Percentiles rank a stretch among this genome's conserved stretches.
Conservation (phyloP, 2,329 filamentous ascomycete species). For the Aspergillus spinulosporus region DNA sequence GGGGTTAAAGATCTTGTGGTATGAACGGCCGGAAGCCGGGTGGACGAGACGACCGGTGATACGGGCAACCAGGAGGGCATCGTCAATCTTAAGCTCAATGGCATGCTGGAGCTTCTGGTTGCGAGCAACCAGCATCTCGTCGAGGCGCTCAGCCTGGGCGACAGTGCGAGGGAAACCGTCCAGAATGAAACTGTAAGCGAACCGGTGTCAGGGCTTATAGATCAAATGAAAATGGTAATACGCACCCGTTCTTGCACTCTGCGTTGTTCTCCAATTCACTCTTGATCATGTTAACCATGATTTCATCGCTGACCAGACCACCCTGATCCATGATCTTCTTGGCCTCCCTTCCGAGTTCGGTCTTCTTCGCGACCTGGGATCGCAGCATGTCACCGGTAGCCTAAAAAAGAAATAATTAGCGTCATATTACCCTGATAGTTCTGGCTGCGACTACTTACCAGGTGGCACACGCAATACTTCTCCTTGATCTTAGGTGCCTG, state of each 20-base stretch:
- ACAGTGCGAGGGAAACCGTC: conserved; percentile 98
- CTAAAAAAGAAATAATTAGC: conserved; percentile 47
- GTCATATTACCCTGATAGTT: background rate
- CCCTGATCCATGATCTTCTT: conserved; percentile 99
- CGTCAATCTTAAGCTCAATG: conserved; percentile 95
- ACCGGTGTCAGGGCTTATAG: conserved; percentile 13
- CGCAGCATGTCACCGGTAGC: conserved; percentile 99
- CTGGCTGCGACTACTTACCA: conserved; percentile 60
- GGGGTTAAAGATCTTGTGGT: conserved; percentile 99
- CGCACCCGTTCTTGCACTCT: conserved; percentile 95
- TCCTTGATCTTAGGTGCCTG: conserved; percentile 98
- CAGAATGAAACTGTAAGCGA: conserved; percentile 85
- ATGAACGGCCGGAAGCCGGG: conserved; percentile 91
- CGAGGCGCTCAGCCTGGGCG: conserved; percentile 89
- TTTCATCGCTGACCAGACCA: conserved; percentile 95
- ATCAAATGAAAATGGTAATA: conserved; percentile 22
- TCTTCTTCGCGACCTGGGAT: conserved; percentile 98
- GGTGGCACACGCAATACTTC: conserved; percentile 93
- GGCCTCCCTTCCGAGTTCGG: conserved; percentile 85
- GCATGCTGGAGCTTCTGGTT: conserved; percentile 89
- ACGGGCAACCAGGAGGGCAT: conserved; percentile 85
- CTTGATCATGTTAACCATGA: conserved; percentile 99
- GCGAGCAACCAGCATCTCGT: conserved; percentile 79
- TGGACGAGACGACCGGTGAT: conserved; percentile 96
- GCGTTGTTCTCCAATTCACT: conserved; percentile 89